Percentiles rank a stretch among this genome's conserved stretches.
Evolutionary conservation across 2,329 filamentous ascomycete genomes (phyloP).

Genomic region (Orbilia blumenaviensis): DNA sequence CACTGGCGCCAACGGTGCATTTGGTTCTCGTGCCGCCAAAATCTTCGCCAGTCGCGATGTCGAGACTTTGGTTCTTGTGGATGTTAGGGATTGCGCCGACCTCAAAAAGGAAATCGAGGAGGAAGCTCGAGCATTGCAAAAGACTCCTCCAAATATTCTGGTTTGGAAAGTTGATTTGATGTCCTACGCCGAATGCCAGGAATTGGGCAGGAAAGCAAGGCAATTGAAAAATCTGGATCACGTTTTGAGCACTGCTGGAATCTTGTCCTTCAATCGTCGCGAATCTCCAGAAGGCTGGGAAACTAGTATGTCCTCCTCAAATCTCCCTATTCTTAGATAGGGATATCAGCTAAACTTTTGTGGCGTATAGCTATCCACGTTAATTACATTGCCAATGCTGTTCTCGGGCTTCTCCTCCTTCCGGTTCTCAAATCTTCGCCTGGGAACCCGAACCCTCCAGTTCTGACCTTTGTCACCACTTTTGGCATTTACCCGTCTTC

Average conservation of each 20-base stretch:
- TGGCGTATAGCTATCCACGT: constrained; percentile 60
- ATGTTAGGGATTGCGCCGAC: constrained; percentile 59
- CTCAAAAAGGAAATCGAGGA: constrained; percentile 60
- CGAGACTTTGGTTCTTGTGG: constrained; percentile 60
- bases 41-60: constrained; percentile 60
- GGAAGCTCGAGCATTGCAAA: constrained; percentile 57
- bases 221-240: constrained; percentile 60
- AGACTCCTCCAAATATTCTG: constrained; percentile 59
- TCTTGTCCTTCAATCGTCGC: constrained; percentile 60
- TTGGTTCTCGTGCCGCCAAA: constrained; percentile 60
- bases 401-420: constrained; percentile 60
- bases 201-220: constrained; percentile 58
- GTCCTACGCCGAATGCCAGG: constrained; percentile 60
- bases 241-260: constrained; percentile 61
- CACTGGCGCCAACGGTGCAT: constrained; percentile 57
- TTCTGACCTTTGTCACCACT: constrained; percentile 61
- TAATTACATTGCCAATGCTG: constrained; percentile 61
- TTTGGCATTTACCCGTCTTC: constrained; percentile 62
- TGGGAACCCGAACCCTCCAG: constrained; percentile 59
- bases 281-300: constrained; percentile 62
- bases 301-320: constrained; percentile 58
- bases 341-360: constrained; percentile 6
- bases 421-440: constrained; percentile 60
- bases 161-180: constrained; percentile 62
- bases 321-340: constrained; percentile 1